Base-by-base conservation (phyloP, 1,284 basidiomycete species). In the Blastosporella zonata region DNA sequence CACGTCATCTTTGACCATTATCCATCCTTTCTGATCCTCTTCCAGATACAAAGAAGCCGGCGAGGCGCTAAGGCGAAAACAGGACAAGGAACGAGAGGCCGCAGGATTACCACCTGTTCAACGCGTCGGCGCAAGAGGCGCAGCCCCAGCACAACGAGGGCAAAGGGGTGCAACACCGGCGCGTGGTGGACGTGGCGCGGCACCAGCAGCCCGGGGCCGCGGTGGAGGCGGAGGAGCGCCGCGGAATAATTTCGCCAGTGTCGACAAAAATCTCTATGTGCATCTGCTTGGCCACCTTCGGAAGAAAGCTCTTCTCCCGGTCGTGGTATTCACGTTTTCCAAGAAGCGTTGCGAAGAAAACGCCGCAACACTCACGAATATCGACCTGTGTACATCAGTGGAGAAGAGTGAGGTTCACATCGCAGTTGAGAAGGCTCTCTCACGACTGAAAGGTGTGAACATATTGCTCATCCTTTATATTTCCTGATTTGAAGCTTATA, bases 351-450 rank as follows among this genome's bases (percentile, higher is more conserved):
- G 97, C 63, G 96, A 99, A 69, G 97, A 98, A 68, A 93, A 99
- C 63, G 96, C 97, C 1, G 77, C 78, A 9, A 96, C 90, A 9
- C 71, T 99, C 55, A 89, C 87, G 1, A 96, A 95, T 63, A 80
- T 85, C 33, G 94, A 99, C 68, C 73, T 99, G 27, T 94, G 88
- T 59, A 84, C 82, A 3, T 83, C 90, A 52, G 78, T 79, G 50
- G 96, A 99, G 71, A 97, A 94, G 77, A 97, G 94, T 62, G 94
- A 98, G 68, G 89, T 99, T 4, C 97, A 99, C 70, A 81, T 99
- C 42, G 84, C 88, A 4, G 87, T 98, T 55, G 96, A 98, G 68
- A 90, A 90, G 62, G 96, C 95, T 1, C 68, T 99, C 45, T 87
- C 86, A 31, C 77, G 97, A 21, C 72, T 99, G 50, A 97, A 96